phyloP scores from a whole-genome alignment of 1,284 basidiomycete genomes.

The Rhodotorula sp. region DNA sequence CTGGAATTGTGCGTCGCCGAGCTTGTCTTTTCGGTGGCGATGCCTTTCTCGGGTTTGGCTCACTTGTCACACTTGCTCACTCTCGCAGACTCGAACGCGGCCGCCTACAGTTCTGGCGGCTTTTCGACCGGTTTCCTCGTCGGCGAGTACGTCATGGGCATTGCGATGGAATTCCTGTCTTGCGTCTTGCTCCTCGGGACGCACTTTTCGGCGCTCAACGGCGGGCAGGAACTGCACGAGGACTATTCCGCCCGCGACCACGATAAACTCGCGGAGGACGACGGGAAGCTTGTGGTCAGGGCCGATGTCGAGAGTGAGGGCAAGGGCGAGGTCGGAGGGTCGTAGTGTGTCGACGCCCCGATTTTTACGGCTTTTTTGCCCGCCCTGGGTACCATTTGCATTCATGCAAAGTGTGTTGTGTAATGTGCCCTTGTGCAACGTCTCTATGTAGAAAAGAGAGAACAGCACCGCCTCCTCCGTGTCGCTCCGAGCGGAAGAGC shows the following conservation, averaged over 20 bases:
- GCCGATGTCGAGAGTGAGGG: no score
- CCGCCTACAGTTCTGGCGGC: not conserved
- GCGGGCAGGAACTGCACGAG: not conserved
- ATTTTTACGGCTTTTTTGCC: no score
- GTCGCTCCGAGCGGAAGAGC: not conserved
- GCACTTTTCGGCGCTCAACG: constrained; percentile 8
- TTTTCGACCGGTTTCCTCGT: constrained; percentile 4
- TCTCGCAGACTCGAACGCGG: constrained; percentile 6
- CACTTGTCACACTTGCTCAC: no score
- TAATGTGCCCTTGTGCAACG: not conserved
- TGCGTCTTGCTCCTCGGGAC: constrained; percentile 34
- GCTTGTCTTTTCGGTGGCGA: not conserved
- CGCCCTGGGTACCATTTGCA: no score
- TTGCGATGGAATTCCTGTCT: constrained; percentile 36
- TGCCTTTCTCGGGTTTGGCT: no score
- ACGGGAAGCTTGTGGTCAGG: no score
- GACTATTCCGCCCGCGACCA: not conserved
- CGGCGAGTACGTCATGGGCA: constrained; percentile 34
- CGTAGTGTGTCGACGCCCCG: no score
- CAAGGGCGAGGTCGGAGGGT: no score
- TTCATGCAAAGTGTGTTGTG: not conserved
- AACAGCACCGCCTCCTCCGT: not conserved
- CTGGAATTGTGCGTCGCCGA: constrained; percentile 22
- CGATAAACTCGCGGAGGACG: not conserved
- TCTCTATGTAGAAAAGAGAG: not conserved